Base-by-base conservation (phyloP, 2,329 filamentous ascomycete genomes). In the Magnaporthiopsis rhizophila region DNA sequence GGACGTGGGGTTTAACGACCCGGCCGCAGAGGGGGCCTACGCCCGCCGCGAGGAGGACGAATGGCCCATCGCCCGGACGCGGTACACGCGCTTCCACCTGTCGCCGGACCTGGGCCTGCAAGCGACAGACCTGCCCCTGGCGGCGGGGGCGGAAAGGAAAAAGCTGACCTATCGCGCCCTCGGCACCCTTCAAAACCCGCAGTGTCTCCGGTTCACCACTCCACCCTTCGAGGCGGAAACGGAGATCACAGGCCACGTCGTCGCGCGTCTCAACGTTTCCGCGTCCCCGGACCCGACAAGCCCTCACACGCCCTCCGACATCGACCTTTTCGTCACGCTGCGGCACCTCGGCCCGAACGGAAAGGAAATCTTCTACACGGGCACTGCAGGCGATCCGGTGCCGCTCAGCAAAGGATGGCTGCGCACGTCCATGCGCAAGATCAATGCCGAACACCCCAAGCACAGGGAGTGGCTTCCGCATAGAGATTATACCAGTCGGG, bases 231-330 rank as follows among this genome's bases (percentile, higher is more conserved):
- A 81, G 24, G 66, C 77, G 6, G 86, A 90, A 69, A 88, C 83
- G 0, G 89, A 91, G 70, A 84, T 91, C 63, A 91, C 89, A 0
- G 88, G 89, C 0, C 86, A 90, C 69, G 76, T 89, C 32, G 78
- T 84, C 0, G 86, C 86, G 0, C 87, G 85, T 67, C 76, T 91
- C 4, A 85, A 86, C 66, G 83, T 89, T 0, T 89, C 87, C 0
- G 74, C 88, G 3, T 86, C 82, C 0, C 75, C 36, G 24, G 36
- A 28, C n/a, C 21, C 13, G 7, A 76, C 34, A 0, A 71, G 68
- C 0, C 68, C 68, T 1, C 30, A 30, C 30, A 74, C 71, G 1
- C 71, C 74, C 0, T 74, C 70, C 3, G 86, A 89, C 63, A 87
- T 89, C 45, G 86, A 89, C 68, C 72, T 89, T 4, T 89, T 89